phyloP scores from a whole-genome alignment of 768 basidiomycete genomes.

The Lentinula lateritia region DNA sequence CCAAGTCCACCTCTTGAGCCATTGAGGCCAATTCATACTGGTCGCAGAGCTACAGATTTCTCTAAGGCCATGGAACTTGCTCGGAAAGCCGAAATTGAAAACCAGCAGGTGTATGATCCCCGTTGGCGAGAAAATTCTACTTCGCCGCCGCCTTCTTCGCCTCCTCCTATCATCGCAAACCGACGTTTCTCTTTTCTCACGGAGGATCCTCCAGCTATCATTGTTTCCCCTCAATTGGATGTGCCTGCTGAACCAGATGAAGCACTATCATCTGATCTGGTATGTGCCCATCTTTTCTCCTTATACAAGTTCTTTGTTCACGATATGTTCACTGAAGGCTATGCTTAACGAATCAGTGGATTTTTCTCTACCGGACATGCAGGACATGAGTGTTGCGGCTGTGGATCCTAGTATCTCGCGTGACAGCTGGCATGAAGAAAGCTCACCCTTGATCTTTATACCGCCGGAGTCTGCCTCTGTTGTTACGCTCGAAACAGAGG shows the following conservation, averaged over 20 bases:
- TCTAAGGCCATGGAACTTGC: conserved; percentile 36
- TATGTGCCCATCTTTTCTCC: background rate
- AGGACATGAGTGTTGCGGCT: background rate
- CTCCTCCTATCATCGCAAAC: conserved; percentile 5
- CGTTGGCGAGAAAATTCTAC: conserved; percentile 11
- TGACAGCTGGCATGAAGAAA: background rate
- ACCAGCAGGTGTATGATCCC: conserved; percentile 16
- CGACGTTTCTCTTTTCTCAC: background rate
- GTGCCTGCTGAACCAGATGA: background rate
- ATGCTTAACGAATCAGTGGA: background rate
- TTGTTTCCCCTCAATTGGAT: background rate
- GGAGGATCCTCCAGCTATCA: conserved; percentile 1
- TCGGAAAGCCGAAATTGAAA: conserved; percentile 25
- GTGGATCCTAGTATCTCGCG: background rate
- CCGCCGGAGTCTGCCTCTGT: background rate
- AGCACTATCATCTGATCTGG: background rate
- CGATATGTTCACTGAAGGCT: background rate
- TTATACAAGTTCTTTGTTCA: background rate
- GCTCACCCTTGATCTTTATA: too few species aligned
- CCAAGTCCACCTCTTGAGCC: conserved; percentile 1
- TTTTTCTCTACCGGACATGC: background rate
- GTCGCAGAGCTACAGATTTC: conserved; percentile 27
- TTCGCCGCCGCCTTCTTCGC: conserved; percentile 7
- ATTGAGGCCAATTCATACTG: background rate
- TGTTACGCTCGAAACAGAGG: background rate